Base-by-base conservation (phyloP, 257 asterid genomes). In the Gentiana macrophylla region DNA sequence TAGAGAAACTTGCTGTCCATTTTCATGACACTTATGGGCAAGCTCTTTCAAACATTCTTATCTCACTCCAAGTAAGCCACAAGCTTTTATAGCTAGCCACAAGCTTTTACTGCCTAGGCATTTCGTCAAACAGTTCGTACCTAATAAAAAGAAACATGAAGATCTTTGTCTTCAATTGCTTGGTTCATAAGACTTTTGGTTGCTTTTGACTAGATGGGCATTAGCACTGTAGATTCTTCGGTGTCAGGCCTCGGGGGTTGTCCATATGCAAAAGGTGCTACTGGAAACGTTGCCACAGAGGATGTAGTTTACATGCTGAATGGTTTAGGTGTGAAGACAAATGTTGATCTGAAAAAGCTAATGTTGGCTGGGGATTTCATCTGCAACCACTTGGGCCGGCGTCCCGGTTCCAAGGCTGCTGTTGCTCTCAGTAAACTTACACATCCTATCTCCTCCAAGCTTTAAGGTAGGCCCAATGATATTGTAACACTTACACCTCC, bases 1-100 rank as follows among this genome's bases (percentile, higher is more conserved):
- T 81, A 37, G 94, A 85, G 67, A 91, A 77, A 70, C 94, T 91
- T 70, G 97, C 95, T 35, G 97, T 91, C 36, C 98, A 91, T 70
- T 91, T 91, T 65, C 97, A 91, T 50, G 97, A 91, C 76, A 91
- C 97, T n/a, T 91, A 91, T 12, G 97, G 95, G 60, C 95, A 91
- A 72, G 95, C 95, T 65, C 95, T 87, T 70, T 77, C 94, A 12
- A 91, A 91, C 74, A 91, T 91, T 80, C 84, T 91, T 51, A 67
- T 87, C 41, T 79, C 97, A 4, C 81, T 91, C 68, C 96, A 84
- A 72, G 98, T 86, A 62, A 76, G 82, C 12, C 10, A 55, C 37
- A n/a, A 50, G 41, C 46, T 41, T 41, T 41, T 41, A 2, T 15
- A 15, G 24, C 24, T 15, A 76, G 82, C 12, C 10, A 55, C 37